Conservation (phyloP, 139 green algal species). For the Micractinium conductrix region DNA sequence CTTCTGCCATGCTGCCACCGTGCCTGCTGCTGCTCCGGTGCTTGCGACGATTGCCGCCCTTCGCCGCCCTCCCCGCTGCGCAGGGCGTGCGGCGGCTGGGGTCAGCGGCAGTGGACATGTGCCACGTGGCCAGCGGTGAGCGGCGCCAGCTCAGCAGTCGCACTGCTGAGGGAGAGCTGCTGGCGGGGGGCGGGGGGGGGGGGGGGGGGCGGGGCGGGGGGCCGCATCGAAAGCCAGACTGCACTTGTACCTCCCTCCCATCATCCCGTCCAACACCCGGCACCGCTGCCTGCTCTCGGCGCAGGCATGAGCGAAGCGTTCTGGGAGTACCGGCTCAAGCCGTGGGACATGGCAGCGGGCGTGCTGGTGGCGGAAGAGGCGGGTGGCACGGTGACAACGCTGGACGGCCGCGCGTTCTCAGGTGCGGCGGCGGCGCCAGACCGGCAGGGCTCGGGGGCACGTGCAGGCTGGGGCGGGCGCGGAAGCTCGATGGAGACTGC, state of each 20-base stretch:
- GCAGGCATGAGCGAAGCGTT: constrained; percentile 72
- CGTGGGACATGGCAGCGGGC: constrained; percentile 79
- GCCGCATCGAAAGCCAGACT: not conserved
- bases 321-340: constrained; percentile 82
- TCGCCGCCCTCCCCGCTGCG: too few relatives aligned
- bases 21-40: too few relatives aligned
- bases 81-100: constrained; percentile 85
- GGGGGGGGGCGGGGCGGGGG: too few relatives aligned
- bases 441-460: too few relatives aligned
- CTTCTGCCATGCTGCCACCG: too few relatives aligned
- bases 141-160: not conserved
- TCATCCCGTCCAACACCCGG: not conserved
- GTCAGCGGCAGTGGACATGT: constrained; percentile 91
- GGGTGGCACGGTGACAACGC: constrained; percentile 74
- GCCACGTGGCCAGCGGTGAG: constrained; percentile 84
- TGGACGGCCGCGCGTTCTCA: constrained; percentile 74
- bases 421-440: not conserved
- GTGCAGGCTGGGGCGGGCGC: too few relatives aligned
- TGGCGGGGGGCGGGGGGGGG: too few relatives aligned
- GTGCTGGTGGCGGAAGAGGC: constrained; percentile 76
- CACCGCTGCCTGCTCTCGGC: not conserved
- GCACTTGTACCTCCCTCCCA: not conserved
- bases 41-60: too few relatives aligned
- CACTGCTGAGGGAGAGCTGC: too few relatives aligned
- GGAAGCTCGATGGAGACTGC: too few relatives aligned